Evolutionary conservation across 1,284 basidiomycete species (phyloP), one percentile per base, ranked within the genome.

Genomic region (Apiotrichum laibachii): DNA sequence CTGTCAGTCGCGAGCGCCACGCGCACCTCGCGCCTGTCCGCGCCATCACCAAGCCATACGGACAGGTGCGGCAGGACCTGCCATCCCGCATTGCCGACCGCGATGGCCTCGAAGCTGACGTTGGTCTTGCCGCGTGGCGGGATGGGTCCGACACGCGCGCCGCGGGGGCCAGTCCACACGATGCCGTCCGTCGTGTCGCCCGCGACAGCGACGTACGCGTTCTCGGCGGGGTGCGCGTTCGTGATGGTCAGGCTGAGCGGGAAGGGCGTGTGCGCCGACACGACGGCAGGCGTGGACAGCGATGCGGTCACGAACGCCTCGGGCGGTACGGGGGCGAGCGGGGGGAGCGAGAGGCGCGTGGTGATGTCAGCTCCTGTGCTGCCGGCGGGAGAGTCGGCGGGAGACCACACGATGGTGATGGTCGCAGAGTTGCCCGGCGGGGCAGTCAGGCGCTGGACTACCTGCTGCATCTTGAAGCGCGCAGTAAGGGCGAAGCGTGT

Each of bases 161-260:
- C 60, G 11, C 74, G 63, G 46, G 65, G 59, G 1, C 76, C 77
- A 11, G 60, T 52, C 74, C 74, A 79, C 1, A 75, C 73, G 53
- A 77, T 77, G 0, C 62, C 62, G 8, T 77, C 73, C 15, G 70
- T 64, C n/a, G 73, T 72, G 26, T 76, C 71, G 16, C 68, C 63
- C 11, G 68, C 60, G 4, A 77, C 54, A 9, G 63, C 48, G 31
- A 76, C 52, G 21, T 62, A 57, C 7, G 67, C 66, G 0, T 63
- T 35, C 7, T 64, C 53, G 10, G 69, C 64, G 2, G 72, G 70
- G 54, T 78, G 75, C 13, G 70, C 61, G 56, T 78, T 78, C 33
- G 61, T 47, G 42, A 79, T 55, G 6, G 60, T 51, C 15, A 79
- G 61, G 11, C 44, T 37, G n/a, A 76, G 42, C 6, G 54, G 18